Conservation (phyloP, 1,284 basidiomycete genomes). For the Microstroma glucosiphilum region DNA sequence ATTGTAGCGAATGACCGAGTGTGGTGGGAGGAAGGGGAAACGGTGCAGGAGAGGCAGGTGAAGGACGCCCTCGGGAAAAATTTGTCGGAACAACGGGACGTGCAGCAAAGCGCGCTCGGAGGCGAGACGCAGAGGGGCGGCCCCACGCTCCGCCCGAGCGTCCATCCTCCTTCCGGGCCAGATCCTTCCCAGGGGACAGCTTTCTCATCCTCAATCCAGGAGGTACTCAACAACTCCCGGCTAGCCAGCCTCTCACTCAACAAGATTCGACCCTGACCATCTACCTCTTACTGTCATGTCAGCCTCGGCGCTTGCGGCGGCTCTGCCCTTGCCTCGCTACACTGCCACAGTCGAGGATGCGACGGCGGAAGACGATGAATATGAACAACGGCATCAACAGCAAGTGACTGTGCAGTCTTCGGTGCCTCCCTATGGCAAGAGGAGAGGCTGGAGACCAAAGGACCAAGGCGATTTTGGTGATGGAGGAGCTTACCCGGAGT, state of each 20-base stretch:
- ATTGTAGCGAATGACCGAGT: neutral
- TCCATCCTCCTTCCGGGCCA: too few relatives aligned
- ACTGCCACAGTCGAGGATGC: slow-evolving; percentile 4
- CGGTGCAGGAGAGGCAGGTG: neutral
- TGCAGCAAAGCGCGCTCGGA: neutral
- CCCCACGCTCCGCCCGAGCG: neutral
- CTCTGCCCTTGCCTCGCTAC: slow-evolving; percentile 28
- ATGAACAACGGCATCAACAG: slow-evolving; percentile 16
- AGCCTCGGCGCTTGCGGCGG: slow-evolving; percentile 26
- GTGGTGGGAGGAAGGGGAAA: neutral
- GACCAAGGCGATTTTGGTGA: slow-evolving; percentile 78
- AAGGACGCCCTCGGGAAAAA: neutral
- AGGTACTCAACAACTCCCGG: too few relatives aligned
- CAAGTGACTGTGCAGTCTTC: neutral
- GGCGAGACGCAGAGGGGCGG: neutral
- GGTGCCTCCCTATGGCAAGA: slow-evolving; percentile 74
- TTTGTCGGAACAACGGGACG: neutral
- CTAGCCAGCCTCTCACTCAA: too few relatives aligned
- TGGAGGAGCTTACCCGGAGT: slow-evolving; percentile 93
- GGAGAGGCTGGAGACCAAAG: slow-evolving; percentile 78
- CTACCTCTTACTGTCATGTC: slow-evolving; percentile 16
- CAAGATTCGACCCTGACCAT: too few relatives aligned
- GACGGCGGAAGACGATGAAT: slow-evolving; percentile 10
- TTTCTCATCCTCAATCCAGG: too few relatives aligned
- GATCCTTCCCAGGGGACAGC: too few relatives aligned